Evolutionary conservation across 106 monocot species (phyloP), one percentile per base, ranked within the genome.

Genomic region (Dendrobium chrysotoxum): DNA sequence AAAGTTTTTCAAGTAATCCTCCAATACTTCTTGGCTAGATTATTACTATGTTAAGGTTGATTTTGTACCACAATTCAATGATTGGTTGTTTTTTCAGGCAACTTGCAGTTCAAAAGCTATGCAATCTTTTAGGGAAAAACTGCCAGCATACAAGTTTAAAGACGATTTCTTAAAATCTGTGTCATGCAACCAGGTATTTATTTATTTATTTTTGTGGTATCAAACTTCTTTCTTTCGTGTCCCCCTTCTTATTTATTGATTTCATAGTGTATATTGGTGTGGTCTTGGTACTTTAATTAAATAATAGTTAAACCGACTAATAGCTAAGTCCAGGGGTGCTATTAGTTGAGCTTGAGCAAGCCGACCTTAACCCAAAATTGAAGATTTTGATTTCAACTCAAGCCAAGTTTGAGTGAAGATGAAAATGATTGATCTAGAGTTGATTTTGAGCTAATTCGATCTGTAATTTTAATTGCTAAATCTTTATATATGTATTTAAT

Each of bases 111-210:
- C 89, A 65, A 90, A 78, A 86, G 86, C 86, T 58, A 94, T 95
- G 98, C 95, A 91, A 75, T 86, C 88, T 78, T 98, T 98, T 76
- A 88, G 98, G 80, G 92, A 98, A 83, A 95, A 95, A 35, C 77
- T 98, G 77, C 98, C 98, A 75, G 98, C 98, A 75, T 91, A 84
- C 84, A 95, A 93, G 64, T 66, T 91, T 57, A 92, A 86, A 83
- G 90, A 90, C 71, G 84, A 88, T 65, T 98, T 98, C 81, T 76
- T 98, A 55, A 91, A 91, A 83, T 89, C 88, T 79, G 89, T 98
- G 44, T 79, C 85, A 64, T 53, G 77, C 64, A 98, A 92, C 81
- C 98, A 98, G 92, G 98, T 92, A 81, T 2, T 18, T 28, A 31
- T 23, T 70, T 68, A n/a, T 72, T 50, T 50, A 13, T 13, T 50